Percentiles rank a stretch among this genome's conserved stretches.
phyloP scores from a whole-genome alignment of 2,329 filamentous ascomycete species.

The Monilinia polystroma region DNA sequence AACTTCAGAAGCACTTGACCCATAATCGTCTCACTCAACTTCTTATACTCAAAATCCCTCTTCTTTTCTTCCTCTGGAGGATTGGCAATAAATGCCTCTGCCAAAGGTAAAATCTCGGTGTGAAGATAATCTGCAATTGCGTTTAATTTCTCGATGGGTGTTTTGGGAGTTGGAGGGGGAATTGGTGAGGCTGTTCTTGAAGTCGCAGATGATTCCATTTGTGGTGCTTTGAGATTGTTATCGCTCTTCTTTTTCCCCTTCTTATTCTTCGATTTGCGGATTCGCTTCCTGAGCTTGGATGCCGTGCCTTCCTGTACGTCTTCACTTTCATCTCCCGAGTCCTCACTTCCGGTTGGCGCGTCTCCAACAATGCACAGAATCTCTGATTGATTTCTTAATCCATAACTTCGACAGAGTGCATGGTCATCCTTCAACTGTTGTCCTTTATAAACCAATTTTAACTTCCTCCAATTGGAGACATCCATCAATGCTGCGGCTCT shows the following conservation, averaged over 20 bases:
- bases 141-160: conserved; percentile 61
- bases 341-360: conserved; percentile 45
- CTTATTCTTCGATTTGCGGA: conserved; percentile 45
- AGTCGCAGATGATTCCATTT: conserved; percentile 37
- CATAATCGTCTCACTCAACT: conserved; percentile 72
- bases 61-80: conserved; percentile 68
- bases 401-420: conserved; percentile 56
- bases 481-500: conserved; percentile 67
- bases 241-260: conserved; percentile 41
- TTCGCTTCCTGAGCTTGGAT: conserved; percentile 33
- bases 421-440: conserved; percentile 65
- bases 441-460: conserved; percentile 75
- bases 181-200: conserved; percentile 36
- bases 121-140: conserved; percentile 65
- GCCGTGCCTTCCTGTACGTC: conserved; percentile 42
- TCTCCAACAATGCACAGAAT: conserved; percentile 59
- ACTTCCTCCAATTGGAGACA: conserved; percentile 54
- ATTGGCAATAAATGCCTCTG: conserved; percentile 57
- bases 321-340: conserved; percentile 47
- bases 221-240: conserved; percentile 32
- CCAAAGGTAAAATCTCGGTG: conserved; percentile 63
- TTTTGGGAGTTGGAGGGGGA: conserved; percentile 42
- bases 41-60: conserved; percentile 71
- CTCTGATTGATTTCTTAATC: conserved; percentile 62
- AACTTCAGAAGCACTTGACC: conserved; percentile 74